These are phyloP conservation scores for Eucalyptus marginata DNA, from an alignment of 345 rosid species.

Conservation along the genomic window DNA sequence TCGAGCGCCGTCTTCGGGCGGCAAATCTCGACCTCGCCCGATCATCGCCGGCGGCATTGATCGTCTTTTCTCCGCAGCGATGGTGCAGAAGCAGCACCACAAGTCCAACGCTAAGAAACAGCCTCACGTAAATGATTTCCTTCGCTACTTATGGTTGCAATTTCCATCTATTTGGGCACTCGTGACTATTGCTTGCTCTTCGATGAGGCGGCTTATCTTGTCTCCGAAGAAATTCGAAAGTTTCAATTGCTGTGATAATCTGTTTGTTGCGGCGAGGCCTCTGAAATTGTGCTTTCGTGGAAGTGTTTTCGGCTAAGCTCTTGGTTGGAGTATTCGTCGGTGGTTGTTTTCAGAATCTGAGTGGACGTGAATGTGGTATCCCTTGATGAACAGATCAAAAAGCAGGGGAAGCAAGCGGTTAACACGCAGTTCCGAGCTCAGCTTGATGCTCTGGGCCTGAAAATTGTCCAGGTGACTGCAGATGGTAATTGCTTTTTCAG, in stretches of 20 bases:
- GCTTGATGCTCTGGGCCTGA: slow-evolving; percentile 59
- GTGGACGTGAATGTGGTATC: too few relatives aligned
- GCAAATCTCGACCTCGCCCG: neutral
- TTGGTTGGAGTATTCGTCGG: neutral
- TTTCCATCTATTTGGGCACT: neutral
- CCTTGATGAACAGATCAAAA: slow-evolving; percentile 30
- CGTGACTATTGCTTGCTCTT: neutral
- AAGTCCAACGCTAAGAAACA: slow-evolving; percentile 53
- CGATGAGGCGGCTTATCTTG: neutral
- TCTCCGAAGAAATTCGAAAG: neutral
- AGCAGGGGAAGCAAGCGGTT: slow-evolving; percentile 59
- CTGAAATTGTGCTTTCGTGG: neutral
- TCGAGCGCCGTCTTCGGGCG: neutral
- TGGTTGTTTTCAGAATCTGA: neutral
- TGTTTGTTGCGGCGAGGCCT: neutral
- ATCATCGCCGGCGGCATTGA: neutral
- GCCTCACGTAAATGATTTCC: slow-evolving; percentile 21
- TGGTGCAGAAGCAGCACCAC: slow-evolving; percentile 71
- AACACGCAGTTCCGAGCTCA: slow-evolving; percentile 44
- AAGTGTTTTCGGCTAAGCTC: neutral
- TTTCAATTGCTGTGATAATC: neutral
- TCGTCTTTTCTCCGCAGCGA: neutral
- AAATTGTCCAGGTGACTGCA: slow-evolving; percentile 63
- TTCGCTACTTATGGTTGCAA: neutral
- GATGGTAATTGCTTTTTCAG: slow-evolving; percentile 99